A percentile compares a stretch with the other conserved stretches of the same genome.
phyloP scores from a whole-genome alignment of 805 yeast genomes.

The Torulaspora quercuum region DNA sequence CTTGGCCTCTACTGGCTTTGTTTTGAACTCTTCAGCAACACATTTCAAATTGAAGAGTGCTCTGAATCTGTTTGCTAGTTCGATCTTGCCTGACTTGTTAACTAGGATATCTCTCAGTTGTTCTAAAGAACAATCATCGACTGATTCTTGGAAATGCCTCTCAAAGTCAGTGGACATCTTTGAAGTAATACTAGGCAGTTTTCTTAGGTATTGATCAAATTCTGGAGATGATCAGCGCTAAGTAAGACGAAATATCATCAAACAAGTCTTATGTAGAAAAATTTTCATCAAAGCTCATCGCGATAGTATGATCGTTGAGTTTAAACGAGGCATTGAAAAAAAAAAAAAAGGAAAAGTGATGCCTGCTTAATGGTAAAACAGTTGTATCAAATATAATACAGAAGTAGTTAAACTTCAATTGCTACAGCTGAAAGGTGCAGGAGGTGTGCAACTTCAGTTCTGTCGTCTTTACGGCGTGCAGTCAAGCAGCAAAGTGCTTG shows the following conservation, averaged over 20 bases:
- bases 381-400: too few species aligned
- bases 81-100: conserved; percentile 63
- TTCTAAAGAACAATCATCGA: conserved; percentile 48
- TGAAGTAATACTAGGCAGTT: background rate
- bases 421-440: too few species aligned
- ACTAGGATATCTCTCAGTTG: conserved; percentile 67
- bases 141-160: conserved; percentile 37
- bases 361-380: too few species aligned
- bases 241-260: background rate
- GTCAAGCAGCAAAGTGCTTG: too few species aligned
- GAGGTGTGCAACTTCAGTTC: too few species aligned
- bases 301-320: conserved; percentile 3
- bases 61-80: conserved; percentile 84
- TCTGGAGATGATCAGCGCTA: background rate
- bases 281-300: conserved; percentile 11
- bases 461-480: too few species aligned
- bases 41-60: conserved; percentile 90
- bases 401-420: too few species aligned
- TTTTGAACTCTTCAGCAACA: conserved; percentile 68
- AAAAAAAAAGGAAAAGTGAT: conserved; percentile 1
- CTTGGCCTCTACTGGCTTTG: conserved; percentile 52
- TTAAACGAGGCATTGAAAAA: conserved; percentile 4
- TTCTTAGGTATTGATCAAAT: too few species aligned
- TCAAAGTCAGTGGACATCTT: conserved; percentile 39
- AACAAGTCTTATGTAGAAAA: conserved; percentile 1